Evolutionary conservation across 441 rosid genomes (phyloP).

Genomic region (Gossypium trilobum): DNA sequence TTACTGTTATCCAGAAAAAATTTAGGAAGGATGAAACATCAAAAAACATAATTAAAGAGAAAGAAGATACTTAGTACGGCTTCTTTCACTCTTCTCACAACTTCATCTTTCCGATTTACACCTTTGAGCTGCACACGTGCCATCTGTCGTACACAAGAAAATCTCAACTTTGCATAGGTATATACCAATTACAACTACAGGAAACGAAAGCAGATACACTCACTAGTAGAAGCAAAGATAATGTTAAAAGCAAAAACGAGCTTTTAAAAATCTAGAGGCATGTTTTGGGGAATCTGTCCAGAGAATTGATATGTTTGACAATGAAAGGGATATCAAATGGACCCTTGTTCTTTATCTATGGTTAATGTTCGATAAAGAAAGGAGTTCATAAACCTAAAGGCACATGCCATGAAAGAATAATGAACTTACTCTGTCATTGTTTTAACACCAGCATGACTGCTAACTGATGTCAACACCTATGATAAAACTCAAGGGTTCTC

Average conservation of each 20-base stretch:
- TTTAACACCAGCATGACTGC: not conserved
- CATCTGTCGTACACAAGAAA: slow-evolving; percentile 44
- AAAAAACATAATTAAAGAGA: slow-evolving; percentile 6
- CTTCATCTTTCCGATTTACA: slow-evolving; percentile 50
- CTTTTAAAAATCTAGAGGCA: not conserved
- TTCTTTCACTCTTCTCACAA: slow-evolving; percentile 61
- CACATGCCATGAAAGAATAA: not conserved
- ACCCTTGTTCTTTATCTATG: not conserved
- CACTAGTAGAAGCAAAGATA: not conserved
- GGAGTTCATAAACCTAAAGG: not conserved
- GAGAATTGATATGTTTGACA: not conserved
- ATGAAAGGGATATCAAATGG: not conserved
- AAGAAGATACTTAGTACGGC: slow-evolving; percentile 52
- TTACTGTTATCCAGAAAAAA: not conserved
- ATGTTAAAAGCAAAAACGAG: not conserved
- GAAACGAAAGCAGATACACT: not conserved
- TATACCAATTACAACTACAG: not conserved
- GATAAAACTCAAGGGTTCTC: not conserved
- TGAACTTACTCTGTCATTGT: not conserved
- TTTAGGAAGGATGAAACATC: not conserved
- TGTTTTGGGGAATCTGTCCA: not conserved
- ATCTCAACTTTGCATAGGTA: not conserved
- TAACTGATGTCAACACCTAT: not conserved
- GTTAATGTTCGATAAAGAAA: not conserved
- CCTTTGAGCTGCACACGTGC: slow-evolving; percentile 49